Evolutionary conservation across 768 basidiomycete genomes (phyloP), one percentile per base, ranked within the genome.

Genomic region (Xerocomellus amylosporus): DNA sequence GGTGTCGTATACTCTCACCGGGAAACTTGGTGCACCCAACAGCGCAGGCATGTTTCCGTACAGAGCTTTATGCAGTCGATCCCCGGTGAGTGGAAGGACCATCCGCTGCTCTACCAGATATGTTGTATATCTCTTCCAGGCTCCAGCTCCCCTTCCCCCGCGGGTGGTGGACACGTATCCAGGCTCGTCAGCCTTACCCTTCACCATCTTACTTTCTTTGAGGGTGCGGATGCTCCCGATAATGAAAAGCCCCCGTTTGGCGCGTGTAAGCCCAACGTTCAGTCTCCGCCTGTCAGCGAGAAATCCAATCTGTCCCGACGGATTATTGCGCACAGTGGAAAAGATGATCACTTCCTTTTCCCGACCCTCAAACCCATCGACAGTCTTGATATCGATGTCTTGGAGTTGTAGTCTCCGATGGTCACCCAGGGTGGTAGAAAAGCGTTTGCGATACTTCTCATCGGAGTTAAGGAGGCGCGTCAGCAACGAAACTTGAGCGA

Each of bases 281-380:
- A 96, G 75, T 61, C 94, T 71, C 57, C 93, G 76, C 62, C 85
- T 77, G 72, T 97, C 93, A 20, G 87, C 90, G 22, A 97, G 76
- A 72, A 97, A 97, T 1, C 94, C 94, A 63, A 97, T 91, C 53
- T 83, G 76, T 10, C 92, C 91, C 1, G 71, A 72, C 3, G 75
- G 62, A 64, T 97, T 97, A 68, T 88, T 90, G 49, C 94, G 79
- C 46, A 94, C 93, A 4, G 93, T 94, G 39, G 90, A 92, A 69
- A 97, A 94, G 40, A 97, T 79, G 58, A 97, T 90, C 39, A 96
- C 84, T 30, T 92, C 88, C 73, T 96, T 96, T 74, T 97, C 92
- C 42, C 92, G 80, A 13, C 93, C 93, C 70, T 97, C 92, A 68
- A 95, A 97, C 19, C 93, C 93, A 62, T 97, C 93, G 14, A 97